These are phyloP conservation scores for Morella rubra DNA, from an alignment of 306 rosid genomes.

Conservation along the genomic window DNA sequence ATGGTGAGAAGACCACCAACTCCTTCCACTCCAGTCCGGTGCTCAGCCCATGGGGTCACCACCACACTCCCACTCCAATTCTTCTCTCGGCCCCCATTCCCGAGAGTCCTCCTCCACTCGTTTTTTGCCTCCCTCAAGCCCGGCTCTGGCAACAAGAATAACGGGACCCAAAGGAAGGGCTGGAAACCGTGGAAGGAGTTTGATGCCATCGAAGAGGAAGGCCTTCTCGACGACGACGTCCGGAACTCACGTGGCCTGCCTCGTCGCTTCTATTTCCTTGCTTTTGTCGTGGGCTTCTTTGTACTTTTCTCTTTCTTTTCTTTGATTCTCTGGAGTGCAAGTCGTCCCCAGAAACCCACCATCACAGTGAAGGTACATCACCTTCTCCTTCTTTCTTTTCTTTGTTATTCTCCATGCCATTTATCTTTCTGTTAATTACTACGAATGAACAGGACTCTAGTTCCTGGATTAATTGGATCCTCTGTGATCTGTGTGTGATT, in stretches of 20 bases:
- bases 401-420: neutral
- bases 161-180: slow-evolving; percentile 33
- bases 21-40: slow-evolving; percentile 81
- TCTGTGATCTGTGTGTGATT: neutral
- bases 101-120: slow-evolving; percentile 91
- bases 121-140: slow-evolving; percentile 54
- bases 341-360: slow-evolving; percentile 73
- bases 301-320: slow-evolving; percentile 63
- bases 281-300: slow-evolving; percentile 48
- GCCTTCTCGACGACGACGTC: slow-evolving; percentile 52
- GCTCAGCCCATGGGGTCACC: slow-evolving; percentile 86
- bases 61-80: slow-evolving; percentile 89
- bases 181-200: slow-evolving; percentile 75
- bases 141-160: slow-evolving; percentile 33
- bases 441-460: no score
- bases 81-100: slow-evolving; percentile 79
- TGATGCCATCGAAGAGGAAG: slow-evolving; percentile 77
- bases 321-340: slow-evolving; percentile 81
- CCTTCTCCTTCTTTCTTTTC: no score
- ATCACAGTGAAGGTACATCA: slow-evolving; percentile 58
- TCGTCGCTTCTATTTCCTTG: slow-evolving; percentile 64
- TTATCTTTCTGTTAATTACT: neutral
- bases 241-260: slow-evolving; percentile 20
- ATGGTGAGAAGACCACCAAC: slow-evolving; percentile 86
- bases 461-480: neutral